Conservation (phyloP, 805 yeast species). For the Scheffersomyces lignosus region DNA sequence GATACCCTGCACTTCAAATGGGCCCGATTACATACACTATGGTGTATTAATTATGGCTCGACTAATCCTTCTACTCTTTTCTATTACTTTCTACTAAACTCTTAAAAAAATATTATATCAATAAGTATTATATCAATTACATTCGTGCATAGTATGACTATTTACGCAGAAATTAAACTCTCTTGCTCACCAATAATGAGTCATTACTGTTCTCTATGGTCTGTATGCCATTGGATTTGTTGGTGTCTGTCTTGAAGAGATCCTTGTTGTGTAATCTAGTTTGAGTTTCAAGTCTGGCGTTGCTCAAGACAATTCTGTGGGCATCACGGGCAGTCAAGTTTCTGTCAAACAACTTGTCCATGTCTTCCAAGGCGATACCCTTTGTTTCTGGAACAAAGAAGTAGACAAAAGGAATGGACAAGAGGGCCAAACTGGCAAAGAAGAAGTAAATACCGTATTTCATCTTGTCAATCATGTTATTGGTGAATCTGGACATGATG, state of each 20-base stretch:
- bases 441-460: slow-evolving; percentile 37
- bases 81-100: too few relatives aligned
- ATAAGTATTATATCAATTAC: too few relatives aligned
- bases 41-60: too few relatives aligned
- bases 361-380: slow-evolving; percentile 33
- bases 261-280: slow-evolving; percentile 9
- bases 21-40: too few relatives aligned
- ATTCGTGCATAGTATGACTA: too few relatives aligned
- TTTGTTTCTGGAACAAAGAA: slow-evolving; percentile 40
- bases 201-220: slow-evolving; percentile 14
- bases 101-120: too few relatives aligned
- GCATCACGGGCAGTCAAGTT: slow-evolving; percentile 21
- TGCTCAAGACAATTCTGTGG: slow-evolving; percentile 17
- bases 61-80: too few relatives aligned
- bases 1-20: too few relatives aligned
- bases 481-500: slow-evolving; percentile 35
- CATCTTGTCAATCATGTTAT: slow-evolving; percentile 35
- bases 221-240: slow-evolving; percentile 17
- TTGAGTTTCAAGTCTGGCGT: slow-evolving; percentile 16
- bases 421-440: slow-evolving; percentile 33
- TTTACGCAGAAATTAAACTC: too few relatives aligned
- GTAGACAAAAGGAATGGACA: slow-evolving; percentile 38
- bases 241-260: slow-evolving; percentile 21
- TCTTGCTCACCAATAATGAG: background rate
- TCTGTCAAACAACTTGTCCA: slow-evolving; percentile 27